Base-by-base conservation (phyloP, 2,329 filamentous ascomycete species). In the Fusarium tuaranense region DNA sequence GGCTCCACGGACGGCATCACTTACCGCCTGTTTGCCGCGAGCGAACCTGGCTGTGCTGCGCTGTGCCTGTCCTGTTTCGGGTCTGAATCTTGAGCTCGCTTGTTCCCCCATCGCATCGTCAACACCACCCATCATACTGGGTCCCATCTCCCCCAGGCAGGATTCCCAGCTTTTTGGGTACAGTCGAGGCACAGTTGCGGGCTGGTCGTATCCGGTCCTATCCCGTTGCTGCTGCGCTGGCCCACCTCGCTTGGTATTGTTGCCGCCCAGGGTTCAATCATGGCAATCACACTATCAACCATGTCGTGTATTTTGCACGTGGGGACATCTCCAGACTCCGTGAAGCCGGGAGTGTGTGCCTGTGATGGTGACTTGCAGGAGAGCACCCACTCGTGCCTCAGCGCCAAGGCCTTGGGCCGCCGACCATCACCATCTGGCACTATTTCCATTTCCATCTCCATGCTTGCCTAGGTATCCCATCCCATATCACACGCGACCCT, bases 371-470 rank as follows among this genome's bases (percentile, higher is more conserved):
- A 59, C 51, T 70, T 60, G 62, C 64, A 71, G 71, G 39, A 72
- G 44, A 41, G 46, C 48, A 63, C 60, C 61, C 59, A 73, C 68
- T 74, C 53, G 32, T 32, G 51, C 44, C 65, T 69, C 71, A 48
- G 36, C 39, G 60, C 71, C 64, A 74, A 74, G 71, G 41, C 63
- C 51, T 67, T 60, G 27, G 57, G 59, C 32, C 59, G 59, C 22
- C 12, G 61, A 44, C 59, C 46, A 63, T 55, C 30, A 30, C 57
- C 62, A 72, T 57, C 61, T 61, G 64, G 51, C 71, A 62, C 63
- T 51, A 68, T 73, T 74, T 62, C 71, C 71, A 73, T 61, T 57
- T 46, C 68, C 68, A 74, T 76, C 71, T 76, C 68, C 72, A 72
- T 70, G 53, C 59, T 38, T 41, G 34, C 51, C 46, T 30, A 34